Evolutionary conservation across 2,329 filamentous ascomycete species (phyloP), one percentile per base, ranked within the genome.

Genomic region (Colletotrichum brevisporum): DNA sequence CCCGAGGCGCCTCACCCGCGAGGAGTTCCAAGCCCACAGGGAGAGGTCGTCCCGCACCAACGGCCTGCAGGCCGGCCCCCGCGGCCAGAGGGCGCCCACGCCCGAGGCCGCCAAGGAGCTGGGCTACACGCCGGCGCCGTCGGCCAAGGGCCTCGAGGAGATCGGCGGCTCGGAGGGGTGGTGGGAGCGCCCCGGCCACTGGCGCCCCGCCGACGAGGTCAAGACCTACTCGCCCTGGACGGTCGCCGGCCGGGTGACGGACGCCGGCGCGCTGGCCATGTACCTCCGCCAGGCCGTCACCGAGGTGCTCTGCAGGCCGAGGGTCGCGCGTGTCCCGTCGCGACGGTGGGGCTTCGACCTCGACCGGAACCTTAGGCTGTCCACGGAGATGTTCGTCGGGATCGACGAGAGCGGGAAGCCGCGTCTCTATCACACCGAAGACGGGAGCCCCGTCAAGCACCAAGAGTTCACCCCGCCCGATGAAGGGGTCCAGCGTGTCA

Each of bases 171-270:
- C 88, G 45, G 78, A 78, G 41, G 78, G 77, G 27, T 90, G 87
- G 87, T 90, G 87, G 87, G 82, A 88, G 8, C 76, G 81, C 59
- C 78, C 79, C n/a, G 80, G 81, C n/a, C 82, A 88, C 74, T 89
- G 88, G 86, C 31, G 80, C 80, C 54, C 66, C 78, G 45, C 81
- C 82, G 67, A 83, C 82, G 73, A 74, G 81, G 56, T 84, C 13
- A 3, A 13, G 10, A 6, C 41, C 13, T 89, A 89, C 72, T 73
- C 74, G 61, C 13, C 21, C n/a, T n/a, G 12, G 18, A 79, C 77
- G 57, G 78, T 78, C 43, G 65, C 73, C 6, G 74, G 77, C 1
- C 83, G 80, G 74, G 78, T 86, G 9, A 75, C 77, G 31, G 84
- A 88, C 39, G 75, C 79, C 27, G 77, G 76, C 1, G 73, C 86